phyloP scores from a whole-genome alignment of 139 green algal genomes.

The Nannochloris sp. region DNA sequence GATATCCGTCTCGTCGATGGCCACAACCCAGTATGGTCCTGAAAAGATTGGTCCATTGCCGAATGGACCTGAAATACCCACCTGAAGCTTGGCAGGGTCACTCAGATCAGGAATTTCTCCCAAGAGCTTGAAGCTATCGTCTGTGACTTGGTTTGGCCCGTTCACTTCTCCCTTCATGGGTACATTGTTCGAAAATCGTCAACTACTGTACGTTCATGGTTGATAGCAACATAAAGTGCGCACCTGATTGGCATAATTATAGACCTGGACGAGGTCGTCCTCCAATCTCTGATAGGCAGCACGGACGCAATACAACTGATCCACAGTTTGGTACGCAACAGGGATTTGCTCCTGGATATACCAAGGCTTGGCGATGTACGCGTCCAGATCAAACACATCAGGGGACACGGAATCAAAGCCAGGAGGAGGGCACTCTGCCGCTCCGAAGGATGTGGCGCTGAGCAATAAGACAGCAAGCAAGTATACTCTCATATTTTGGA shows the following conservation, averaged over 20 bases:
- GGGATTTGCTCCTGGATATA: conserved; percentile 8
- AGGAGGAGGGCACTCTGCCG: neutral
- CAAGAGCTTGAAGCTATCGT: neutral
- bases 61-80: conserved; percentile 4
- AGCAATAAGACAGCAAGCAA: neutral
- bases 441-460: neutral
- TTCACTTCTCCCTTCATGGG: neutral
- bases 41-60: neutral
- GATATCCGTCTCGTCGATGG: conserved; percentile 1
- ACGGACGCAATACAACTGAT: conserved; percentile 5
- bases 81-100: conserved; percentile 7
- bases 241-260: neutral
- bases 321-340: neutral
- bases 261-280: neutral
- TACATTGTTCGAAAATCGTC: neutral
- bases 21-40: conserved; percentile 12
- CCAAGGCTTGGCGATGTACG: conserved; percentile 9
- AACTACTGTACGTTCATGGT: too few relatives aligned
- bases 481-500: neutral
- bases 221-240: too few relatives aligned
- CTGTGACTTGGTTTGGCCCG: neutral
- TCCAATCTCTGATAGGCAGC: conserved; percentile 1
- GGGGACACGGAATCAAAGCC: conserved; percentile 6
- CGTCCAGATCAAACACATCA: conserved; percentile 3
- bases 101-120: neutral